phyloP scores from a whole-genome alignment of 441 rosid species.

The Sinapis alba region DNA sequence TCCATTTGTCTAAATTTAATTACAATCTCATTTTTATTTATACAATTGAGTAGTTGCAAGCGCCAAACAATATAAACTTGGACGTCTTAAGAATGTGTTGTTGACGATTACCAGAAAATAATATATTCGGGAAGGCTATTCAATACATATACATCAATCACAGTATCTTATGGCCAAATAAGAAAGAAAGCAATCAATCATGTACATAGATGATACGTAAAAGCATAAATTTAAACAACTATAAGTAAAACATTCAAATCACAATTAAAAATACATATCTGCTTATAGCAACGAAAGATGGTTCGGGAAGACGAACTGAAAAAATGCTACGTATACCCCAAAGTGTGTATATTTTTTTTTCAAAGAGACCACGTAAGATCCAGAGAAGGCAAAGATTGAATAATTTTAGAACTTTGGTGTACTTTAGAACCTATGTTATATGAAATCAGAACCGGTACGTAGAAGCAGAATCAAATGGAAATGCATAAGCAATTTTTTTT shows the following conservation, averaged over 20 bases:
- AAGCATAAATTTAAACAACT: background rate
- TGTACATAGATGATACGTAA: background rate
- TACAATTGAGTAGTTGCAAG: constrained; percentile 14
- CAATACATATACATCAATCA: background rate
- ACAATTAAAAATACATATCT: background rate
- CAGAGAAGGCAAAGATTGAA: background rate
- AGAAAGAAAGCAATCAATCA: constrained; percentile 14
- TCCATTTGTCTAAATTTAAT: background rate
- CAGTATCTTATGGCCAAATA: background rate
- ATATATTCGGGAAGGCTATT: constrained; percentile 1
- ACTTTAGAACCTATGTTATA: background rate
- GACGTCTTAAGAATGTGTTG: constrained; percentile 18
- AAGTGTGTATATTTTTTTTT: background rate
- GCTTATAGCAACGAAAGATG: background rate
- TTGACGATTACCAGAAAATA: constrained; percentile 19
- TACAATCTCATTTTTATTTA: background rate
- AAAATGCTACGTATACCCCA: background rate
- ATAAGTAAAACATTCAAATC: constrained; percentile 18
- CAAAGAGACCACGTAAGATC: background rate
- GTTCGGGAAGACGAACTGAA: background rate
- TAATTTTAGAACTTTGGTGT: background rate
- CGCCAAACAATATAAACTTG: background rate
- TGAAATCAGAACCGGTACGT: no score
- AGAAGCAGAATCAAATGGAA: no score
- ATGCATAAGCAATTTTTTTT: no score